Evolutionary conservation across 148 eudicot genomes (phyloP).

Genomic region (Beta vulgaris): DNA sequence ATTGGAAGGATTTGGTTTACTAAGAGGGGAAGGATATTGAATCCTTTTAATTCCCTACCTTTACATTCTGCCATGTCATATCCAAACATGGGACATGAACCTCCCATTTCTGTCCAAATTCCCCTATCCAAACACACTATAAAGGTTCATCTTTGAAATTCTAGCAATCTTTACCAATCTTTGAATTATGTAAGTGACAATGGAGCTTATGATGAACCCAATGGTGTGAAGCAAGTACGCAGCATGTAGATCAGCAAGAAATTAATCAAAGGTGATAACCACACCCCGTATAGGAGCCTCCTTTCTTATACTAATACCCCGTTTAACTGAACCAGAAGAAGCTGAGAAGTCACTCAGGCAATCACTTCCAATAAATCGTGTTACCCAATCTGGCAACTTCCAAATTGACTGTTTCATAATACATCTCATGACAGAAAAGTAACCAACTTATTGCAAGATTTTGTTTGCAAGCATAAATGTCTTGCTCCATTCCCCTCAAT

Average conservation of each 20-base stretch:
- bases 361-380: neutral
- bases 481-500: neutral
- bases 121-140: too few species aligned
- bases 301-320: neutral
- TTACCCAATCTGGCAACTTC: neutral
- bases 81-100: too few species aligned
- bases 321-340: neutral
- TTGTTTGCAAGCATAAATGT: neutral
- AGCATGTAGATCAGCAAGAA: neutral
- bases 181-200: neutral
- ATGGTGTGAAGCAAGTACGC: neutral
- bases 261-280: neutral
- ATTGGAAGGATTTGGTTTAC: too few species aligned
- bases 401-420: neutral
- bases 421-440: neutral
- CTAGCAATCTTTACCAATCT: too few species aligned
- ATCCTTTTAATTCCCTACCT: too few species aligned
- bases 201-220: neutral
- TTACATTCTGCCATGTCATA: too few species aligned
- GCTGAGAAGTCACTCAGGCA: neutral
- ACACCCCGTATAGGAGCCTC: neutral
- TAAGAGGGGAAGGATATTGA: too few species aligned
- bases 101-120: too few species aligned
- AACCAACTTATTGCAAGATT: neutral
- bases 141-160: too few species aligned